Evolutionary conservation across 2,329 filamentous ascomycete genomes (phyloP), one percentile per base, ranked within the genome.

Genomic region (Aspergillus sp.): DNA sequence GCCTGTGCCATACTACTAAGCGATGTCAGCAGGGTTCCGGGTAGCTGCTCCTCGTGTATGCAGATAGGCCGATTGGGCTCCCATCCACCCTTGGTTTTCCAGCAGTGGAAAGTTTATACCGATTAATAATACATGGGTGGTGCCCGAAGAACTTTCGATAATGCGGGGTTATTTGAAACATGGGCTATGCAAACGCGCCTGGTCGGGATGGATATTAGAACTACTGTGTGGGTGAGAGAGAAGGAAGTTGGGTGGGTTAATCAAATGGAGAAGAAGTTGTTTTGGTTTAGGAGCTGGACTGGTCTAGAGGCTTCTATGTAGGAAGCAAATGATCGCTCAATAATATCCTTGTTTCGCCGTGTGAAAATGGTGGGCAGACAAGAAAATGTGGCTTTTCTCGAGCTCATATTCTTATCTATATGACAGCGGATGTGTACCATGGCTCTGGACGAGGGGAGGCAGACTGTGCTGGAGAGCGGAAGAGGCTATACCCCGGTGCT

Each of bases 1-100:
- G 25, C 47, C 47, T 50, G 47, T 50, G 47, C 25, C 9, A 13
- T 28, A 13, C 12, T 15, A 50, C 47, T 50, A 50, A 50, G 25
- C 47, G 25, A 30, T 50, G 25, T 50, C 47, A 32, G 47, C 47
- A 50, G 47, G 47, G 25, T 49, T 50, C 47, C 47, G 47, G 47
- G n/a, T 50, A 30, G 25, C n/a, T 45, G 23, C 47, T 32, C 25
- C 25, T 30, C 47, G 47, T 50, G 25, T 50, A 50, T 50, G 47
- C 47, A 30, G 25, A 15, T 10, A 17, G 47, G 47, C 47, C 15
- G 47, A 50, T 50, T 49, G 45, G 45, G 45, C 45, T 36, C 15
- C 45, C 13, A 23, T 49, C 45, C 23, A 15, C 45, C n/a, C 39
- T 43, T 19, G 45, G 13, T 7, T 19, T n/a, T 48, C 21, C 6